phyloP scores from a whole-genome alignment of 345 rosid species.

The Orychophragmus violaceus region DNA sequence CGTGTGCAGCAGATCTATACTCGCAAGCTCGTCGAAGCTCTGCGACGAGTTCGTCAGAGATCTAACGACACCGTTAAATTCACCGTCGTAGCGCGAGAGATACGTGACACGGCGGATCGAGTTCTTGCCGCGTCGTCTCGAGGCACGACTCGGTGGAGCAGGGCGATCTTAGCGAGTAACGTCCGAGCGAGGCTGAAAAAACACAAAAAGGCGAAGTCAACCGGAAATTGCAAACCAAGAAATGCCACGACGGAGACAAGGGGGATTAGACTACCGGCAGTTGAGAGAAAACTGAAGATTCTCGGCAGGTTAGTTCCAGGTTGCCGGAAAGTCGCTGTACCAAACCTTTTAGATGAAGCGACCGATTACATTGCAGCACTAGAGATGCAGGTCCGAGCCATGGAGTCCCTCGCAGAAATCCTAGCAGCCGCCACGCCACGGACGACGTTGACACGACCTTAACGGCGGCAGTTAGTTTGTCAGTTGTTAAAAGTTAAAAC shows the following conservation, averaged over 20 bases:
- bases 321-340: conserved; percentile 56
- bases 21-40: conserved; percentile 56
- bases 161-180: conserved; percentile 56
- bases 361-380: conserved; percentile 84
- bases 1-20: conserved; percentile 61
- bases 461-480: conserved; percentile 26
- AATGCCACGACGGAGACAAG: conserved; percentile 17
- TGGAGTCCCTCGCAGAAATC: conserved; percentile 56
- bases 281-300: conserved; percentile 45
- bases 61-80: conserved; percentile 33
- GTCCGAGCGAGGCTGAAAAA: conserved; percentile 34
- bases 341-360: conserved; percentile 66
- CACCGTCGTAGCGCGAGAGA: conserved; percentile 23
- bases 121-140: conserved; percentile 60
- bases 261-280: conserved; percentile 39
- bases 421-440: conserved; percentile 10
- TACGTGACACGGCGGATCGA: conserved; percentile 54
- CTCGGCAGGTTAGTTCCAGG: conserved; percentile 82
- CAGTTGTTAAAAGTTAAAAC: conserved; percentile 17
- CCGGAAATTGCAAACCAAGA: conserved; percentile 26
- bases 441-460: conserved; percentile 19
- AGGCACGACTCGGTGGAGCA: conserved; percentile 62
- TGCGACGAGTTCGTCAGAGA: conserved; percentile 41
- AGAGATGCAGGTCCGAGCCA: conserved; percentile 90
- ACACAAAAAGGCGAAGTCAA: conserved; percentile 42